Percentiles rank a stretch among this genome's conserved stretches.
phyloP scores from a whole-genome alignment of 1,284 basidiomycete genomes.

The Cutaneotrichosporon dermatis region DNA sequence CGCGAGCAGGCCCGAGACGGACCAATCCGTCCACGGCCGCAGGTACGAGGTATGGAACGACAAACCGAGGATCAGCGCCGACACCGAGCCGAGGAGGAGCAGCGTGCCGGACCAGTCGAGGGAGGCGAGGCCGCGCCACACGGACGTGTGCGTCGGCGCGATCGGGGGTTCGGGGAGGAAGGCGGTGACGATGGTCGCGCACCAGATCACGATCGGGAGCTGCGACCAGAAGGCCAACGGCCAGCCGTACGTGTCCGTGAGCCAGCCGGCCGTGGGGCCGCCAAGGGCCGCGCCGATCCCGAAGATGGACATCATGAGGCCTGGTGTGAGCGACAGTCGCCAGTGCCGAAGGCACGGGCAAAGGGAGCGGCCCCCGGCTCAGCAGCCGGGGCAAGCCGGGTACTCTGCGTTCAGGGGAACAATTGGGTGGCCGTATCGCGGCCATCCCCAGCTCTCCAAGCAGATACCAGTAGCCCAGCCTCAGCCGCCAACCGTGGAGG shows the following conservation, averaged over 20 bases:
- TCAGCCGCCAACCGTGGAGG: too few species aligned
- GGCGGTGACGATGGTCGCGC: conserved; percentile 28
- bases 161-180: conserved; percentile 40
- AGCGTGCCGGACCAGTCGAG: conserved; percentile 42
- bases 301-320: conserved; percentile 48
- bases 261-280: conserved; percentile 43
- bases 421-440: too few species aligned
- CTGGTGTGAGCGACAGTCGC: conserved; percentile 21
- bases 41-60: conserved; percentile 78
- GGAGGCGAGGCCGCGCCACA: conserved; percentile 30
- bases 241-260: conserved; percentile 45
- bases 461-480: too few species aligned
- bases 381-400: too few species aligned
- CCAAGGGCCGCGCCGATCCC: conserved; percentile 43
- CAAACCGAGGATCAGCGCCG: conserved; percentile 69
- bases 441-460: too few species aligned
- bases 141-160: conserved; percentile 33
- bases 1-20: conserved; percentile 63
- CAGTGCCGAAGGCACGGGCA: too few species aligned
- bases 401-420: too few species aligned
- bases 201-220: conserved; percentile 36
- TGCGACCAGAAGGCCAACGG: conserved; percentile 43
- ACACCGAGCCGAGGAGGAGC: conserved; percentile 65
- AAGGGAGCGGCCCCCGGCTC: too few species aligned
- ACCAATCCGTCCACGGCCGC: conserved; percentile 66